These are phyloP conservation scores for Trametes gibbosa DNA, from an alignment of 768 basidiomycete genomes.

Conservation along the genomic window DNA sequence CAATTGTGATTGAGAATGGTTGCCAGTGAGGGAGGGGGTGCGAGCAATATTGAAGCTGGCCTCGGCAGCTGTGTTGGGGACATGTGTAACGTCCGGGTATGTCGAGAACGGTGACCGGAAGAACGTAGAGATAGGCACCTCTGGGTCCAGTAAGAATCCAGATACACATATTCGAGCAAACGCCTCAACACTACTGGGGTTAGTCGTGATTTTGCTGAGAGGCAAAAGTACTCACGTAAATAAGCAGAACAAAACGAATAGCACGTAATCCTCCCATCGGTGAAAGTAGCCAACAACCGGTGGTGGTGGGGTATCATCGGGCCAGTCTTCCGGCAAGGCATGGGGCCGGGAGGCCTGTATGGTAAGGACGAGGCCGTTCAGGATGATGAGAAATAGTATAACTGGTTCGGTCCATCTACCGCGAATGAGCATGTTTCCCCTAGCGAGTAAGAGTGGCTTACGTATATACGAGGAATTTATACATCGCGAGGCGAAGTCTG, in stretches of 20 bases:
- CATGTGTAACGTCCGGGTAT: conserved; percentile 27
- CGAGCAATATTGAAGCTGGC: conserved; percentile 9
- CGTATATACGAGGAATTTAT: conserved; percentile 67
- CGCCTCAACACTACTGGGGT: conserved; percentile 65
- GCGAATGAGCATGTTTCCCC: not conserved
- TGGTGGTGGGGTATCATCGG: conserved; percentile 35
- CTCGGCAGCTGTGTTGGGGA: conserved; percentile 22
- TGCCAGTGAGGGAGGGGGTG: conserved; percentile 14
- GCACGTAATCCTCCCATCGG: conserved; percentile 81
- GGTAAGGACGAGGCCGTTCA: conserved; percentile 79
- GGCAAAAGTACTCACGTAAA: conserved; percentile 65
- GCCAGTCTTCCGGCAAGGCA: conserved; percentile 44
- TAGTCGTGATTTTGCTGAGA: conserved; percentile 5
- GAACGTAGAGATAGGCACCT: conserved; percentile 51
- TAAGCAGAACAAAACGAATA: conserved; percentile 80
- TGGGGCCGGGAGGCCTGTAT: conserved; percentile 70
- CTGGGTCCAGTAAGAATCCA: conserved; percentile 86
- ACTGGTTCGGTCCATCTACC: conserved; percentile 81
- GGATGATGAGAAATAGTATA: conserved; percentile 79
- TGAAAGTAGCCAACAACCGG: conserved; percentile 75
- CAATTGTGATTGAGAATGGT: conserved; percentile 25
- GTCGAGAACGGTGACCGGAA: conserved; percentile 36
- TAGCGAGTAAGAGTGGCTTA: conserved; percentile 40
- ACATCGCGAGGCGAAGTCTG: conserved; percentile 59
- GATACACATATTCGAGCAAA: conserved; percentile 87